These are phyloP conservation scores for Acacia crassicarpa DNA, from an alignment of 306 rosid genomes.

Conservation along the genomic window DNA sequence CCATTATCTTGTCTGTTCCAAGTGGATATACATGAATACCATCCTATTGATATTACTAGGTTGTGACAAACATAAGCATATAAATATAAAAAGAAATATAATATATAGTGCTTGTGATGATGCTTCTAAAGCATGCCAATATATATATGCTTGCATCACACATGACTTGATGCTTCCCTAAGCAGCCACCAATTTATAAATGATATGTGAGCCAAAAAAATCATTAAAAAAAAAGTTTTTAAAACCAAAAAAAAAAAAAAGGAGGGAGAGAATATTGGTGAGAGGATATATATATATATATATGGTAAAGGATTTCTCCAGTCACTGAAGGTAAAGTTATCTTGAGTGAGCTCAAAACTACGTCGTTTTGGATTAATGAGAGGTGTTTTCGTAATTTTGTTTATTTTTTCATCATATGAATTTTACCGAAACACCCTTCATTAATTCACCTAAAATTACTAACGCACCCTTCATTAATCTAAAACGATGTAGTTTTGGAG, in stretches of 20 bases:
- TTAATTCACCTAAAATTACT: no score
- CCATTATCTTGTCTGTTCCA: slow-evolving; percentile 17
- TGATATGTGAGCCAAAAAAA: background rate
- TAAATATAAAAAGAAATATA: background rate
- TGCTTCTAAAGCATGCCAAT: slow-evolving; percentile 36
- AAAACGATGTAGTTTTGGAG: no score
- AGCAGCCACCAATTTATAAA: slow-evolving; percentile 52
- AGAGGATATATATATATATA: background rate
- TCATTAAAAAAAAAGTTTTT: background rate
- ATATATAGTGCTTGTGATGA: slow-evolving; percentile 37
- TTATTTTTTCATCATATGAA: no score
- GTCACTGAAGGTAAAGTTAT: no score
- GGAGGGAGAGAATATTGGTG: slow-evolving; percentile 21
- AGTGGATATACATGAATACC: slow-evolving; percentile 21
- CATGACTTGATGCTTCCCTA: slow-evolving; percentile 66
- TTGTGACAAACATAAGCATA: slow-evolving; percentile 2
- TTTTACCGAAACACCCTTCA: no score
- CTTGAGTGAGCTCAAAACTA: no score
- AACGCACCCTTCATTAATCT: no score
- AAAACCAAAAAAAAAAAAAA: background rate
- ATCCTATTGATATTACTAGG: slow-evolving; percentile 8
- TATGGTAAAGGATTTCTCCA: no score
- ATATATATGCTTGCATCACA: slow-evolving; percentile 68
- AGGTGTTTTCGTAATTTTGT: no score
- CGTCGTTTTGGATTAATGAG: no score